A percentile compares a stretch with the other conserved stretches of the same genome.
These are phyloP conservation scores for Scheffersomyces stambukii DNA, from an alignment of 1,139 yeast species.

Conservation along the genomic window DNA sequence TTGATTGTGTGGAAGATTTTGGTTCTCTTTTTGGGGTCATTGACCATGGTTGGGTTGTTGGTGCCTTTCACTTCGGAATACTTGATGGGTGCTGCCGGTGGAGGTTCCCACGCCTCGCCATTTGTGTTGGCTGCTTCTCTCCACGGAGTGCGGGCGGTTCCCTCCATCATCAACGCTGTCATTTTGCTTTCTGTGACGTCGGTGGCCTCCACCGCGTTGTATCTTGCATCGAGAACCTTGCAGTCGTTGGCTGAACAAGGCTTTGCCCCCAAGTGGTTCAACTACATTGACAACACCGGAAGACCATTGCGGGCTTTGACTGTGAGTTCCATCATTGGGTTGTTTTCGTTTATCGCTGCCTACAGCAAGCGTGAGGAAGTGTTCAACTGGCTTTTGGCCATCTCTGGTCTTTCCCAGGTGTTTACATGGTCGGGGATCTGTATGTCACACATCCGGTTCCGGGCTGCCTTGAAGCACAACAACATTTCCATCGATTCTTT, in stretches of 20 bases:
- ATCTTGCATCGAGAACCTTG: constrained; percentile 41
- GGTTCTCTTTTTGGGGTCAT: constrained; percentile 38
- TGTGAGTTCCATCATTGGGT: constrained; percentile 28
- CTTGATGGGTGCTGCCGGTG: constrained; percentile 36
- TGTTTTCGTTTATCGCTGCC: constrained; percentile 34
- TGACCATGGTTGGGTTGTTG: constrained; percentile 38
- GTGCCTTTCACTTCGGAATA: constrained; percentile 37
- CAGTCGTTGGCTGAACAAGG: constrained; percentile 43
- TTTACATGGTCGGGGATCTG: constrained; percentile 43
- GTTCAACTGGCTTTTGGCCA: constrained; percentile 42
- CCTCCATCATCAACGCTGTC: constrained; percentile 40
- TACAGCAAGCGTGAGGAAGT: constrained; percentile 37
- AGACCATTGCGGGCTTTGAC: constrained; percentile 41
- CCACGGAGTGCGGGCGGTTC: constrained; percentile 36
- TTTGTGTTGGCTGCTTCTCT: constrained; percentile 41
- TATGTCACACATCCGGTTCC: constrained; percentile 38
- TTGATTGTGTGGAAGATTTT: constrained; percentile 37
- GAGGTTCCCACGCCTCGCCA: constrained; percentile 40
- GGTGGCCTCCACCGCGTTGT: constrained; percentile 42
- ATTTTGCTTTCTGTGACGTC: constrained; percentile 43
- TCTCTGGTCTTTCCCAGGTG: constrained; percentile 40
- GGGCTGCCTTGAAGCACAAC: constrained; percentile 36
- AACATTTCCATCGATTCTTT: constrained; percentile 31
- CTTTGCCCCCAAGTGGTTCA: constrained; percentile 39
- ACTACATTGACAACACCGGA: constrained; percentile 40